Evolutionary conservation across 768 basidiomycete genomes (phyloP).

Genomic region (Hydnum rufescens): DNA sequence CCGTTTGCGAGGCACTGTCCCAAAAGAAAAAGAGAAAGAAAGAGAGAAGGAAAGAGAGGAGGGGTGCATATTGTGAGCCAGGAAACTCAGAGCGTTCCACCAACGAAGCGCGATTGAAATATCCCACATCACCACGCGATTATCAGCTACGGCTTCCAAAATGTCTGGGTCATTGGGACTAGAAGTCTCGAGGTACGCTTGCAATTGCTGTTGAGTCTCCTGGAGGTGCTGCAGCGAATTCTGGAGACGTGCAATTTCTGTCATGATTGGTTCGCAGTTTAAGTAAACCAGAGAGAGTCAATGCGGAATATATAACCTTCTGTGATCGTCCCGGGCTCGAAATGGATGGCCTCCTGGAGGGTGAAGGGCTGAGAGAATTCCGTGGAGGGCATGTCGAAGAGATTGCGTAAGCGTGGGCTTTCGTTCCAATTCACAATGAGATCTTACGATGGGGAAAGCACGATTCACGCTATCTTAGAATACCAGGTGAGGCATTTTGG

Average conservation of each 20-base stretch:
- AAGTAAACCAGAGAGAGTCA: background rate
- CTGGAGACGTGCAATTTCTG: background rate
- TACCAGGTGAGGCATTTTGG: background rate
- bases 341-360: background rate
- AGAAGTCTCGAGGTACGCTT: background rate
- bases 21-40: background rate
- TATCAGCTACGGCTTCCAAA: background rate
- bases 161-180: background rate
- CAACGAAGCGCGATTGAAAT: background rate
- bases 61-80: background rate
- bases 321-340: background rate
- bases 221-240: constrained; percentile 1
- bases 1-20: background rate
- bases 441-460: background rate
- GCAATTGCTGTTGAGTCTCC: background rate
- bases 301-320: background rate
- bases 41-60: background rate
- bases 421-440: background rate
- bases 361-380: background rate
- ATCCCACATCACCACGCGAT: background rate
- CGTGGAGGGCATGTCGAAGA: background rate
- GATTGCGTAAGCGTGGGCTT: background rate
- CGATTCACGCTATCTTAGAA: too few relatives aligned
- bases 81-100: background rate
- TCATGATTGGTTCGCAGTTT: too few relatives aligned